Percentiles rank a stretch among this genome's conserved stretches.
Evolutionary conservation across 2,329 filamentous ascomycete species (phyloP).

Genomic region (Teratosphaeria epicoccoides): DNA sequence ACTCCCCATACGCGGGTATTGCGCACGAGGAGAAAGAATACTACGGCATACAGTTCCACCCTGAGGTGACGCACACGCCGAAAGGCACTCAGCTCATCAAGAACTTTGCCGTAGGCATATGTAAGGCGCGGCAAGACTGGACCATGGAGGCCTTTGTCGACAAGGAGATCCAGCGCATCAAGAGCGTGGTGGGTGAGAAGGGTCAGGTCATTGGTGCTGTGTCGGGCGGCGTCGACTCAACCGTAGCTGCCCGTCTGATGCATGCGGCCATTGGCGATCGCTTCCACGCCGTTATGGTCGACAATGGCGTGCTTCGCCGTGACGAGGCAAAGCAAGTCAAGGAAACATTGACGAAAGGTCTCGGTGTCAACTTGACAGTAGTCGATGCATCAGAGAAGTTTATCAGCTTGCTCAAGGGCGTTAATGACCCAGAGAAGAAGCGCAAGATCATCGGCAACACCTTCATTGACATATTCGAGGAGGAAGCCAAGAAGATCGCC

Average conservation of each 20-base stretch:
- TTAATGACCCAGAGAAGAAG: constrained; percentile 72
- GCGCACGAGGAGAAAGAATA: constrained; percentile 59
- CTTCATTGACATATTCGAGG: constrained; percentile 75
- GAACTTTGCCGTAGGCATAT: constrained; percentile 82
- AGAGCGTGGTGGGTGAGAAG: constrained; percentile 66
- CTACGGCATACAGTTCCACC: constrained; percentile 82
- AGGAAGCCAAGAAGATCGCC: constrained; percentile 65
- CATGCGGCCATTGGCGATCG: constrained; percentile 73
- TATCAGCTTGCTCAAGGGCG: constrained; percentile 62
- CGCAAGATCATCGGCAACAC: constrained; percentile 79
- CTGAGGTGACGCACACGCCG: constrained; percentile 67
- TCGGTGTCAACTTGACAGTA: constrained; percentile 85
- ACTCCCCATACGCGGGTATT: constrained; percentile 71
- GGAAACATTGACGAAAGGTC: constrained; percentile 62
- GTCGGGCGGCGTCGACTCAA: constrained; percentile 78
- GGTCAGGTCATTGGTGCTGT: constrained; percentile 75
- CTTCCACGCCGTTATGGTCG: constrained; percentile 74
- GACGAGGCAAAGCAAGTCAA: constrained; percentile 78
- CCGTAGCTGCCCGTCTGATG: constrained; percentile 80
- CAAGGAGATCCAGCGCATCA: constrained; percentile 70
- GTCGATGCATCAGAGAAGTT: constrained; percentile 71
- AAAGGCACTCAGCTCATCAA: constrained; percentile 58
- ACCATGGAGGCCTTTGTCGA: constrained; percentile 75
- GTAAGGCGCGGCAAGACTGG: constrained; percentile 67
- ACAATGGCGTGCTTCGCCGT: constrained; percentile 77